Conservation (phyloP, 805 yeast genomes). For the Candida fluviatilis region DNA sequence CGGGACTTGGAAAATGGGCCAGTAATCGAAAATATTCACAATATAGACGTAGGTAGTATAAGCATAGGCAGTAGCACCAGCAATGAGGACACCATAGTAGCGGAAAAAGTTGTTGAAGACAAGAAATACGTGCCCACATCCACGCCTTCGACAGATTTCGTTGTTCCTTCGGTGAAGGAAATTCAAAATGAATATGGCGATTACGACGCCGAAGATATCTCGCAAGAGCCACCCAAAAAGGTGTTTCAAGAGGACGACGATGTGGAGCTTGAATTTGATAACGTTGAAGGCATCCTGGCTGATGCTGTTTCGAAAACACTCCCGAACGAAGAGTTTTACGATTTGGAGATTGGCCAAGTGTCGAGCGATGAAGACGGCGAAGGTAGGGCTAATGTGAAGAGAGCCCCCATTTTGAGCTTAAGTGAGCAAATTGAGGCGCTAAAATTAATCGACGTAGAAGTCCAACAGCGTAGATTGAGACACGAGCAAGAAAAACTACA, state of each 20-base stretch:
- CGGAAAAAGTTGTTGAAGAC: not conserved
- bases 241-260: slow-evolving; percentile 4
- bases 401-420: not conserved
- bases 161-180: slow-evolving; percentile 5
- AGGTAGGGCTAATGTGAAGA: slow-evolving; percentile 2
- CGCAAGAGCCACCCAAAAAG: slow-evolving; percentile 4
- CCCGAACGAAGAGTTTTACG: slow-evolving; percentile 2
- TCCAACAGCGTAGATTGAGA: not conserved
- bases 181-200: slow-evolving; percentile 9
- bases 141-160: not conserved
- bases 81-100: not conserved
- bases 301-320: slow-evolving; percentile 6
- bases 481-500: not conserved
- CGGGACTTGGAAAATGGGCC: slow-evolving; percentile 10
- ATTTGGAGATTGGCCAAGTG: not conserved
- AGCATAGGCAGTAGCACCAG: too few relatives aligned
- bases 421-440: slow-evolving; percentile 2
- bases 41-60: not conserved
- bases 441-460: not conserved
- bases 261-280: slow-evolving; percentile 1
- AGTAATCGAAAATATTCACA: slow-evolving; percentile 11
- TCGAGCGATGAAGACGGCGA: not conserved
- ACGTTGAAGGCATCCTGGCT: slow-evolving; percentile 7
- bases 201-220: slow-evolving; percentile 10
- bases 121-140: slow-evolving; percentile 9